Base-by-base conservation (phyloP, 208 protist species). In the Porcisia deanei region DNA sequence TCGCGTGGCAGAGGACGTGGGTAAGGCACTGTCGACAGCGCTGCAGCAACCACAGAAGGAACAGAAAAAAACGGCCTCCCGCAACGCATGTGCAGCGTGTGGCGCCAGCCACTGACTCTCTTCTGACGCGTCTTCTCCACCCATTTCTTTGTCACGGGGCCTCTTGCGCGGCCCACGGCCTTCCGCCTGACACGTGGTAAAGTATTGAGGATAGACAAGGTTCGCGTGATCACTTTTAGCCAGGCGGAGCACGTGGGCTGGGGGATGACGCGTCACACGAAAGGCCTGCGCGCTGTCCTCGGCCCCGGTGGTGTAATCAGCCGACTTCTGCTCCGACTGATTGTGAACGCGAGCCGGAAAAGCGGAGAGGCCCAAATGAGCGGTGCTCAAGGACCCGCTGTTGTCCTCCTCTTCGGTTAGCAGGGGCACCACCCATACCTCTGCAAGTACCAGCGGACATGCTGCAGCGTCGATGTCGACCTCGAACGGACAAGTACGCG, bases 351-450 rank as follows among this genome's bases (percentile, higher is more conserved):
- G 63, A 39, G 6, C 2, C 9, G 63, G 63, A 67, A 67, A 34
- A 4, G 37, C 63, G 22, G 41, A n/a, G 22, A 67, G 7, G 41
- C 39, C 63, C 18, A 67, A 16, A 47, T 37, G 3, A 25, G 37
- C 41, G 47, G 9, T 49, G 18, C 18, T 9, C 63, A 67, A 12
- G 8, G 22, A 37, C 22, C 22, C 9, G 5, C 16, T 10, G 9
- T 7, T 12, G 7, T 47, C 55, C 16, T 30, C 7, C 8, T 57
- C 30, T 53, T 18, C 39, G 14, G 14, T n/a, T 10, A 57, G 63
- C 22, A 81, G 63, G 16, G 77, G 77, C 47, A 82, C 55, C 49
- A 82, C 78, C 78, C 78, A 82, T 74, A 78, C 66, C 34, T 77
- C 78, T 6, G 43, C 5, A 10, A 82, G 57, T 12, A 16, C 37